Percentiles rank a stretch among this genome's conserved stretches.
Evolutionary conservation across 2,329 filamentous ascomycete genomes (phyloP).

Genomic region (Leptographium wingfieldii): DNA sequence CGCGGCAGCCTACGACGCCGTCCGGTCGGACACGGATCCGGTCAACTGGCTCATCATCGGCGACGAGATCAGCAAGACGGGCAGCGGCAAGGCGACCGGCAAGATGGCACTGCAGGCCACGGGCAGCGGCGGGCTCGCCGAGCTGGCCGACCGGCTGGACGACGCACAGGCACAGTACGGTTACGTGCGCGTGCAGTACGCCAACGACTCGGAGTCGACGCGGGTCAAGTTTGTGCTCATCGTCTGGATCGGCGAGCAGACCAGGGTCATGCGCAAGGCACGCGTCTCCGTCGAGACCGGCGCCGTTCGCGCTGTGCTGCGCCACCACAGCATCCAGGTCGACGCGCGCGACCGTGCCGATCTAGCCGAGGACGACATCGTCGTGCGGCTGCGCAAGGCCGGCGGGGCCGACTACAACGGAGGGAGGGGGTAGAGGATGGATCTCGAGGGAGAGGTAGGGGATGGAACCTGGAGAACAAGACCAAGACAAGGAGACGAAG

Average conservation of each 20-base stretch:
- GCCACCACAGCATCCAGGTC: constrained; percentile 53
- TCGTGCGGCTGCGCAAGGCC: constrained; percentile 47
- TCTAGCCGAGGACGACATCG: constrained; percentile 48
- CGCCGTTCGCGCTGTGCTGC: constrained; percentile 48
- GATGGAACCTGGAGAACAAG: neutral
- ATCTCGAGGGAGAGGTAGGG: neutral
- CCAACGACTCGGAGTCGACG: constrained; percentile 57
- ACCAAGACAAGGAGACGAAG: neutral
- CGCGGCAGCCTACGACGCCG: constrained; percentile 50
- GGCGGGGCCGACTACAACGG: constrained; percentile 63
- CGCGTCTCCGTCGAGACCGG: constrained; percentile 55
- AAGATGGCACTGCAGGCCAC: constrained; percentile 44
- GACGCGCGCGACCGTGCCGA: constrained; percentile 48
- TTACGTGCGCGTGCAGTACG: constrained; percentile 54
- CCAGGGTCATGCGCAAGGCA: constrained; percentile 58
- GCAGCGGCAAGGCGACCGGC: constrained; percentile 42
- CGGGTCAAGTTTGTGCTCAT: constrained; percentile 56
- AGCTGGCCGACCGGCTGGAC: constrained; percentile 44
- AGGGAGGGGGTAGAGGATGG: constrained; percentile 33
- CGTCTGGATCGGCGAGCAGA: constrained; percentile 54
- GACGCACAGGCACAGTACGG: constrained; percentile 51
- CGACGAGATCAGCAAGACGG: constrained; percentile 39
- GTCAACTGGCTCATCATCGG: constrained; percentile 57
- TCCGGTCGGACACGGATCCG: constrained; percentile 52
- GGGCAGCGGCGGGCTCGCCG: constrained; percentile 46